phyloP scores from a whole-genome alignment of 768 basidiomycete genomes.

The Trametes maxima region DNA sequence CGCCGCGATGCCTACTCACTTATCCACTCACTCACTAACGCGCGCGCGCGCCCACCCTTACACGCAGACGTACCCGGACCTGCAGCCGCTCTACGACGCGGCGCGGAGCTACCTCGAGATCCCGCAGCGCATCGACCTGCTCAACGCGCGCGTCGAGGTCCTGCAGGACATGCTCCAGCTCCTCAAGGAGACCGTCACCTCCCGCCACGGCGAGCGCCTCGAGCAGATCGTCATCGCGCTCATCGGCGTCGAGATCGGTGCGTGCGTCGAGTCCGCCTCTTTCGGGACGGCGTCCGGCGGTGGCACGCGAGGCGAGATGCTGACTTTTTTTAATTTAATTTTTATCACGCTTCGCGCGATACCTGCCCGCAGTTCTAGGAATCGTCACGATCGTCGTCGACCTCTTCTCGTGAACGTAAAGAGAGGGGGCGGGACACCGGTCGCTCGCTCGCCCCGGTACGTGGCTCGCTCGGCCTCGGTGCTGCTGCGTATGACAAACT shows the following conservation, averaged over 20 bases:
- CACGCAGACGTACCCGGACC: constrained; percentile 86
- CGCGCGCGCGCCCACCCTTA: background rate
- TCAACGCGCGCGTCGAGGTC: constrained; percentile 94
- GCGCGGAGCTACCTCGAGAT: constrained; percentile 94
- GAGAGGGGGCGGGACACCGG: too few species aligned
- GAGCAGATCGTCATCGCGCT: constrained; percentile 93
- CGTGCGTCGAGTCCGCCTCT: too few species aligned
- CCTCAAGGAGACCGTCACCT: constrained; percentile 92
- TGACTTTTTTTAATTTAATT: too few species aligned
- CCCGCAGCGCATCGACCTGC: constrained; percentile 87
- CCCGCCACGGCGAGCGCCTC: constrained; percentile 85
- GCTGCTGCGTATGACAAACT: too few species aligned
- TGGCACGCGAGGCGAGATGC: background rate
- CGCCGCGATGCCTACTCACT: constrained; percentile 4
- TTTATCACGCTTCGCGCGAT: constrained; percentile 10
- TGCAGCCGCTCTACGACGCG: constrained; percentile 93
- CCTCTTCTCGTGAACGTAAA: constrained; percentile 40
- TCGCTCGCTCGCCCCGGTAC: too few species aligned
- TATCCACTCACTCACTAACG: constrained; percentile 15
- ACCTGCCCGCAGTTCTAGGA: constrained; percentile 66
- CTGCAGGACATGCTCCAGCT: constrained; percentile 96
- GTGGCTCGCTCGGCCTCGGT: too few species aligned
- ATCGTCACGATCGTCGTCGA: constrained; percentile 92
- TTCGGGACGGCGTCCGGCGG: background rate
- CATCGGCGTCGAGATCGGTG: constrained; percentile 87